These are phyloP conservation scores for Naumovozyma dairenensis DNA, from an alignment of 805 yeast species.

Conservation along the genomic window DNA sequence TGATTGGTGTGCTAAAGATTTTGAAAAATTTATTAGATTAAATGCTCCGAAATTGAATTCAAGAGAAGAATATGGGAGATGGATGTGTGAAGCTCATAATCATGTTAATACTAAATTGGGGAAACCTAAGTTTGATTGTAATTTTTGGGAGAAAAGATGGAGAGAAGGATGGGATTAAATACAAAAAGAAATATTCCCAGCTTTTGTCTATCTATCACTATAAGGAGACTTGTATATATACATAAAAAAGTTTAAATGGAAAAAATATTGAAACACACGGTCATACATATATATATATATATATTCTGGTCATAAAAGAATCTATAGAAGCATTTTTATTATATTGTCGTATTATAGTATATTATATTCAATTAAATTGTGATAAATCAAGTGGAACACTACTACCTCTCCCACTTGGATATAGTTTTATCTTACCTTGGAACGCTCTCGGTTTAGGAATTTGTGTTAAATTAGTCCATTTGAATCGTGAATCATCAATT, in stretches of 20 bases:
- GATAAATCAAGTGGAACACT: conserved; percentile 72
- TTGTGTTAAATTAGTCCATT: conserved; percentile 54
- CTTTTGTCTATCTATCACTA: too few species aligned
- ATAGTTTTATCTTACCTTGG: conserved; percentile 60
- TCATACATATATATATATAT: conserved; percentile 1
- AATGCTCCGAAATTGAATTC: conserved; percentile 47
- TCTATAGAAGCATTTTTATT: too few species aligned
- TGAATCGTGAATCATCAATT: conserved; percentile 64
- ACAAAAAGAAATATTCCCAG: too few species aligned
- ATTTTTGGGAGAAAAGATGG: conserved; percentile 91
- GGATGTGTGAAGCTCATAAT: conserved; percentile 95
- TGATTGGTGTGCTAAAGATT: conserved; percentile 85
- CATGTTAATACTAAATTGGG: conserved; percentile 82
- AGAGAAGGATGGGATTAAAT: conserved; percentile 79
- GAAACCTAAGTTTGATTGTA: conserved; percentile 77
- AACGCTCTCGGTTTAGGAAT: conserved; percentile 85
- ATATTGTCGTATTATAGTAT: neutral
- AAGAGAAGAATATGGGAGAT: conserved; percentile 72
- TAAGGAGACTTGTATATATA: too few species aligned
- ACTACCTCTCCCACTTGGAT: conserved; percentile 92
- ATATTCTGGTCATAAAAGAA: conserved; percentile 1
- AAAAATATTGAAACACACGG: too few species aligned
- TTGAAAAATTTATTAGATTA: conserved; percentile 47
- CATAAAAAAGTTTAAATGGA: too few species aligned
- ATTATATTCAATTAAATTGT: conserved; percentile 2